These are phyloP conservation scores for Cornus florida DNA, from an alignment of 148 eudicot genomes.

Conservation along the genomic window DNA sequence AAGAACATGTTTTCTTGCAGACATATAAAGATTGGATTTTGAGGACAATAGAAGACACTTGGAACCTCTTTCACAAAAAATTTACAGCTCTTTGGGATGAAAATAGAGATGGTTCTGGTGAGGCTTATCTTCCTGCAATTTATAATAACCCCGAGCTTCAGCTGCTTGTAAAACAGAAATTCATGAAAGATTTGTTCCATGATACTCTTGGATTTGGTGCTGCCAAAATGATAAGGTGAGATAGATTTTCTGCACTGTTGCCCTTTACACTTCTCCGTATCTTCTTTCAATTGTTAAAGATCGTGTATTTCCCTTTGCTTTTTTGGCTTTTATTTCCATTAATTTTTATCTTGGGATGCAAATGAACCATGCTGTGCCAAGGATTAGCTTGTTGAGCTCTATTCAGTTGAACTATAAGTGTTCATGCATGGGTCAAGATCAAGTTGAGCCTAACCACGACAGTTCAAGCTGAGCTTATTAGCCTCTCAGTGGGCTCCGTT, in stretches of 20 bases:
- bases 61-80: constrained; percentile 74
- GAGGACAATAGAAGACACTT: constrained; percentile 61
- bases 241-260: no score
- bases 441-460: not conserved
- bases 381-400: no score
- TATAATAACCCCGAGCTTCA: constrained; percentile 67
- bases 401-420: not conserved
- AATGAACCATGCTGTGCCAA: not conserved
- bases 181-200: constrained; percentile 68
- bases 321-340: not conserved
- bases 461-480: not conserved
- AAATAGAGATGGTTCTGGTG: constrained; percentile 83
- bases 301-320: not conserved
- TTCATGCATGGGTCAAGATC: not conserved
- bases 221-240: constrained; percentile 92
- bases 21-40: constrained; percentile 78
- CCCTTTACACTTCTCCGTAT: not conserved
- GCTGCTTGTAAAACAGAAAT: constrained; percentile 56
- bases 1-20: constrained; percentile 34
- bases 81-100: constrained; percentile 80
- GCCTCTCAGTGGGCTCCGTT: not conserved
- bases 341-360: not conserved
- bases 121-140: constrained; percentile 84
- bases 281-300: not conserved
- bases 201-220: constrained; percentile 93